A percentile compares a stretch with the other conserved stretches of the same genome.
phyloP scores from a whole-genome alignment of 2,329 filamentous ascomycete species.

The Paracoccidioides brasiliensis region DNA sequence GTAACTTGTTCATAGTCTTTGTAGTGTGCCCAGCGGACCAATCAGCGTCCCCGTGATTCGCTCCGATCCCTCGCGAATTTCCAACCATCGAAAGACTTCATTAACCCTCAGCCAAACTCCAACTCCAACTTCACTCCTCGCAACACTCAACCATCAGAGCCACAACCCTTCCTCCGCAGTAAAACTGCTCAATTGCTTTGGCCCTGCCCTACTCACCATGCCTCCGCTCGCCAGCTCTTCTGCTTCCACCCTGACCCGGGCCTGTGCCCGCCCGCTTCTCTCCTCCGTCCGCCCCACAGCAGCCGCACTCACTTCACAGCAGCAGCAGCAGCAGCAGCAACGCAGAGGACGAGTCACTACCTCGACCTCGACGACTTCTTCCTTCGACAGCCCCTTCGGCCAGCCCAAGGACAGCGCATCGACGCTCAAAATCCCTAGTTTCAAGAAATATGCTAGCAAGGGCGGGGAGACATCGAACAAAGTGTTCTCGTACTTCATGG shows the following conservation, averaged over 20 bases:
- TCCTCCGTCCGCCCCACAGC: slow-evolving; percentile 30
- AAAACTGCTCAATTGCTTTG: not conserved
- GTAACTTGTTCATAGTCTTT: not conserved
- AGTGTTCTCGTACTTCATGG: slow-evolving; percentile 97
- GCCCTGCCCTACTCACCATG: slow-evolving; percentile 43
- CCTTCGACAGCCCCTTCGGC: slow-evolving; percentile 45
- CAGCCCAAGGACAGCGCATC: slow-evolving; percentile 31
- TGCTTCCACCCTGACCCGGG: slow-evolving; percentile 52
- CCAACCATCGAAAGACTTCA: slow-evolving; percentile 20
- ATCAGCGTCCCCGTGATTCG: slow-evolving; percentile 31
- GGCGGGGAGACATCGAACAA: slow-evolving; percentile 58
- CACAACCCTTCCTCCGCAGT: slow-evolving; percentile 2
- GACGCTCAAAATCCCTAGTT: slow-evolving; percentile 70
- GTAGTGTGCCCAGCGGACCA: slow-evolving; percentile 18
- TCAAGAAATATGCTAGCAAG: slow-evolving; percentile 72
- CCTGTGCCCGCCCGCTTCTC: slow-evolving; percentile 36
- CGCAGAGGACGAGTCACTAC: slow-evolving; percentile 18
- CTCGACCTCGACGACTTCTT: slow-evolving; percentile 18
- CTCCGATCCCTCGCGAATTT: slow-evolving; percentile 27
- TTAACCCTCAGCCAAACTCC: slow-evolving; percentile 19
- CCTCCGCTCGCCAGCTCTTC: slow-evolving; percentile 56
- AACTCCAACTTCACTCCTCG: slow-evolving; percentile 16
- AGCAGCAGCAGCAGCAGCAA: slow-evolving; percentile 30
- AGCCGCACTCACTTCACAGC: slow-evolving; percentile 23
- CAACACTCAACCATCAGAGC: slow-evolving; percentile 7